Evolutionary conservation across 495 filamentous ascomycete genomes (phyloP).

Genomic region (Xylaria flabelliformis): DNA sequence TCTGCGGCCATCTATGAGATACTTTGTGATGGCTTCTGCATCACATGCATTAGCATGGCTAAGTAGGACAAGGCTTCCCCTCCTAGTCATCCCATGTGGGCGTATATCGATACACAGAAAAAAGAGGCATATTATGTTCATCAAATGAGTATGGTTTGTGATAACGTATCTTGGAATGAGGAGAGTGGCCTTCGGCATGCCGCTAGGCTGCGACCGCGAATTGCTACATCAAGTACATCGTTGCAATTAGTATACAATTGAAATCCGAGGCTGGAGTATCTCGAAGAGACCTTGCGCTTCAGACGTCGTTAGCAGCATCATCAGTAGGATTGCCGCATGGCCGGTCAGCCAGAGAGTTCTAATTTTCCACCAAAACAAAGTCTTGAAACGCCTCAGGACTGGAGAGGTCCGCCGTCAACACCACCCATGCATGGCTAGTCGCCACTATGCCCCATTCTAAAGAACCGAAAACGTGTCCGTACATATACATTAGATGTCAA

Average conservation of each 20-base stretch:
- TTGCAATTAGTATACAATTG: conserved; percentile 24
- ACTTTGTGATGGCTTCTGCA: conserved; percentile 19
- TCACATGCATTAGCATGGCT: conserved; percentile 12
- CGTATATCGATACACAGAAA: neutral
- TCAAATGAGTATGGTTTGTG: conserved; percentile 15
- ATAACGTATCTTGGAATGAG: conserved; percentile 36
- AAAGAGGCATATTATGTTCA: neutral
- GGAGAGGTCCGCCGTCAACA: conserved; percentile 19
- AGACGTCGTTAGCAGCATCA: conserved; percentile 1
- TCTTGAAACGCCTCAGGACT: conserved; percentile 21
- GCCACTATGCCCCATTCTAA: conserved; percentile 17
- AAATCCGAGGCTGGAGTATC: conserved; percentile 28
- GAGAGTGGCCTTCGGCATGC: conserved; percentile 36
- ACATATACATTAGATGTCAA: conserved; percentile 14
- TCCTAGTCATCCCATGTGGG: neutral
- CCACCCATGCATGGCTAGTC: conserved; percentile 29
- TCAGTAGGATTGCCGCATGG: neutral
- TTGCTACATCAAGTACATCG: conserved; percentile 28
- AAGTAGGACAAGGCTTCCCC: neutral
- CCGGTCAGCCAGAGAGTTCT: neutral
- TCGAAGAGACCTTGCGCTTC: conserved; percentile 14
- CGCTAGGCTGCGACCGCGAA: conserved; percentile 16
- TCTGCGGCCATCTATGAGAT: conserved; percentile 26
- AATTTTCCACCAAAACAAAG: conserved; percentile 20
- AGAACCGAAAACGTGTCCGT: conserved; percentile 7